Evolutionary conservation across 345 rosid species (phyloP).

Genomic region (Brassica juncea): DNA sequence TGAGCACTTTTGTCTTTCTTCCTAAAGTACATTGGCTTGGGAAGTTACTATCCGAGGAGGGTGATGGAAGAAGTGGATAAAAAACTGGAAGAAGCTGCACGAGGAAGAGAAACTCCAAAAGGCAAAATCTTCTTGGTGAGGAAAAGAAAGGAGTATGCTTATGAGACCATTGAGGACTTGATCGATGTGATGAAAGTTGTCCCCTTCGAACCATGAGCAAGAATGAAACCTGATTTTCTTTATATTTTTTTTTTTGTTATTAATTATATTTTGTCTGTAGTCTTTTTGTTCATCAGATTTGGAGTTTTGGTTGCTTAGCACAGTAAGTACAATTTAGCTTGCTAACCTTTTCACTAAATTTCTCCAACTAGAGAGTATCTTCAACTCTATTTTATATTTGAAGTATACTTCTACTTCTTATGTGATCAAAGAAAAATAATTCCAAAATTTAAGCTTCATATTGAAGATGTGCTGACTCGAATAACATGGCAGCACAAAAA

Average conservation of each 20-base stretch:
- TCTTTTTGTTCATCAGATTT: background rate
- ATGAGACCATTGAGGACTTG: conserved; percentile 46
- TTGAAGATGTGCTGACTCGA: background rate
- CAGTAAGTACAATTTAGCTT: background rate
- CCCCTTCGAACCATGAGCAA: background rate
- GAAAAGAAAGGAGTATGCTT: background rate
- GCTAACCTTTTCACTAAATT: background rate
- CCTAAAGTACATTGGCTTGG: conserved; percentile 9
- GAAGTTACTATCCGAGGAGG: background rate
- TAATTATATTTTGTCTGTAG: too few relatives aligned
- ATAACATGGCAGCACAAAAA: background rate
- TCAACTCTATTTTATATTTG: background rate
- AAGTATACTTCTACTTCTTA: background rate
- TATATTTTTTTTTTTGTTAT: background rate
- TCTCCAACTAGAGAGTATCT: background rate
- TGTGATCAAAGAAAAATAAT: background rate
- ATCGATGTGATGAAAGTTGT: background rate
- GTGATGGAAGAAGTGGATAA: background rate
- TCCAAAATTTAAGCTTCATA: background rate
- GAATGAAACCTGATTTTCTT: background rate
- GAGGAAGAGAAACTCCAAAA: conserved; percentile 66
- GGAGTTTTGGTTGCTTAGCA: background rate
- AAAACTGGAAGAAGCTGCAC: conserved; percentile 53
- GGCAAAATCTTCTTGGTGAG: conserved; percentile 35
- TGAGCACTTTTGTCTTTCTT: background rate